Evolutionary conservation across 2,329 filamentous ascomycete species (phyloP), one percentile per base, ranked within the genome.

Genomic region (Fusarium succisae): DNA sequence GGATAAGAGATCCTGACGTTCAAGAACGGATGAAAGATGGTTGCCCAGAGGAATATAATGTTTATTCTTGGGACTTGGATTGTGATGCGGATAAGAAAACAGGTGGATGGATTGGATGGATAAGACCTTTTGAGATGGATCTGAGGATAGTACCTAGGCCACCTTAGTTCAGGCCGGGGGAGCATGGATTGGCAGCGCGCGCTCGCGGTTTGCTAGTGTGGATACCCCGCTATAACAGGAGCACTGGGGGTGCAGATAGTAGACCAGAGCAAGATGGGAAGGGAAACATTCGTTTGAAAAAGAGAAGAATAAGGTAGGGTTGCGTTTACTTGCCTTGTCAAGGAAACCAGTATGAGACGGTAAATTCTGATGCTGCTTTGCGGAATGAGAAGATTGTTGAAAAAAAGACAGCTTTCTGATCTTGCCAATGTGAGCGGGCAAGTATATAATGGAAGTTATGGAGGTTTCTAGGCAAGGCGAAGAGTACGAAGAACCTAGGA

Each of bases 161-260:
- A 57, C 24, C 38, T 58, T 60, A 68, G 58, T 39, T 39, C 39
- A 59, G 32, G 38, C 59, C 60, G 75, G 74, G 73, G 74, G 71
- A 76, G 72, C 74, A 77, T 75, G 76, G 77, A 81, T 82, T 82
- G 80, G 80, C 77, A 78, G 75, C 73, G 70, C 67, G 74, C 73
- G 74, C 69, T 76, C 74, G 58, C 58, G 57, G 74, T 73, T 70
- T 83, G 82, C 81, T 82, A 76, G 78, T 80, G 81, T 83, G 82
- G 82, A 77, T 78, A 80, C 80, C 79, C 78, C 78, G 75, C 79
- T 70, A 80, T 58, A 62, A 63, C 63, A 65, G 37, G 53, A 74
- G 65, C 50, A 64, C 55, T 55, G 55, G 73, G 69, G 74, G 76
- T 77, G 73, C 61, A 76, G 57, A 56, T 66, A 76, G 66, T 63